phyloP scores from a whole-genome alignment of 306 rosid genomes.

The Clitoria ternatea region DNA sequence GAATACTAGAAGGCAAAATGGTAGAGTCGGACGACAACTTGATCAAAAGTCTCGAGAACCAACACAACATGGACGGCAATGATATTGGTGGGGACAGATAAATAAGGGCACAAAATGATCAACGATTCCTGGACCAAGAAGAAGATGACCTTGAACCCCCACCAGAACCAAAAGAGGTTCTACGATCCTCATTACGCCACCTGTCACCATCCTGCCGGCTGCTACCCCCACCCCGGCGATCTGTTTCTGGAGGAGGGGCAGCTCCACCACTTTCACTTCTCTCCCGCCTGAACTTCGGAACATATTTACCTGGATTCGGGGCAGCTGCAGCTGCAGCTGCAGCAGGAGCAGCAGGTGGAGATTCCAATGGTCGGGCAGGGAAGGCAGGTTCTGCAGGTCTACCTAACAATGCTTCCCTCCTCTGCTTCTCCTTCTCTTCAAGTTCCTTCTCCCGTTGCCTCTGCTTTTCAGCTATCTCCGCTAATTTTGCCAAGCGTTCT shows the following conservation, averaged over 20 bases:
- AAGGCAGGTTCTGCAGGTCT: slow-evolving; percentile 42
- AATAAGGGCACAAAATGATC: slow-evolving; percentile 17
- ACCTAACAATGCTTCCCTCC: slow-evolving; percentile 58
- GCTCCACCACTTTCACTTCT: slow-evolving; percentile 35
- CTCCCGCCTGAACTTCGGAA: slow-evolving; percentile 58
- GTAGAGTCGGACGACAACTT: slow-evolving; percentile 11
- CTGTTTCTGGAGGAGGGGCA: slow-evolving; percentile 53
- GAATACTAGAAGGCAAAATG: slow-evolving; percentile 23
- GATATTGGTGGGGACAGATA: background rate
- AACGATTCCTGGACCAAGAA: slow-evolving; percentile 69
- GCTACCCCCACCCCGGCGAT: slow-evolving; percentile 47
- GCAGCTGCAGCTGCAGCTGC: slow-evolving; percentile 30
- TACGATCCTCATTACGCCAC: slow-evolving; percentile 76
- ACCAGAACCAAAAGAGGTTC: slow-evolving; percentile 41
- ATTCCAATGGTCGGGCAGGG: slow-evolving; percentile 38
- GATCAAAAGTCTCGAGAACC: slow-evolving; percentile 1
- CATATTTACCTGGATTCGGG: slow-evolving; percentile 52
- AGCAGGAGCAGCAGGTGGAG: slow-evolving; percentile 38
- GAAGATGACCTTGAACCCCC: slow-evolving; percentile 50
- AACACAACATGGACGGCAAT: background rate
- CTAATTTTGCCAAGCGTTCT: slow-evolving; percentile 70
- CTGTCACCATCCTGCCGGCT: slow-evolving; percentile 46
- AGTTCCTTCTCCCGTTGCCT: slow-evolving; percentile 73
- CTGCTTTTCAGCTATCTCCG: slow-evolving; percentile 75
- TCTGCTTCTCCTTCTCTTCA: slow-evolving; percentile 69